Evolutionary conservation across 306 rosid species (phyloP).

Genomic region (Hippophae gyantsensis): DNA sequence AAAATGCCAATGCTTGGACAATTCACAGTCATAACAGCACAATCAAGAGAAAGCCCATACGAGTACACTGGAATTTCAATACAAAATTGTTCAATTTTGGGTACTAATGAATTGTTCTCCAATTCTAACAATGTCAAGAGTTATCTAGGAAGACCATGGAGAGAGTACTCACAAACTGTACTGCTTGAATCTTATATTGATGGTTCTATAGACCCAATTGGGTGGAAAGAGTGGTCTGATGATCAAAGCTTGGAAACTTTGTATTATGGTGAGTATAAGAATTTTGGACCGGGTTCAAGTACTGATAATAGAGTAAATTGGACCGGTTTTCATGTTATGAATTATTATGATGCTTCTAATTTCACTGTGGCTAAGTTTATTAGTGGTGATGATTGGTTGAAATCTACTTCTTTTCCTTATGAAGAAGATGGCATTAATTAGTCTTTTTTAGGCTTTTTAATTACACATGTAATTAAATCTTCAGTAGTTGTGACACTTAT

Average conservation of each 20-base stretch:
- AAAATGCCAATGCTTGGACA: conserved; percentile 52
- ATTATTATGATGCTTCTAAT: conserved; percentile 42
- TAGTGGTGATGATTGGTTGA: conserved; percentile 56
- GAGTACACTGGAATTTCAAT: conserved; percentile 72
- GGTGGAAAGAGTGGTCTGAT: conserved; percentile 55
- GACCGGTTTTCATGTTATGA: conserved; percentile 57
- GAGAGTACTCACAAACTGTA: conserved; percentile 46
- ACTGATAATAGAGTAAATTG: conserved; percentile 40
- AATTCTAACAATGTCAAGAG: conserved; percentile 32
- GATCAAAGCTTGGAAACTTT: conserved; percentile 35
- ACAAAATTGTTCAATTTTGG: conserved; percentile 56
- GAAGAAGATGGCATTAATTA: conserved; percentile 39
- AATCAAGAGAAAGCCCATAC: conserved; percentile 45
- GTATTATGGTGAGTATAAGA: conserved; percentile 64
- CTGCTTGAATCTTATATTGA: conserved; percentile 47
- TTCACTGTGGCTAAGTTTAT: conserved; percentile 55
- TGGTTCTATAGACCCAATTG: conserved; percentile 45
- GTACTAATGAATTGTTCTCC: conserved; percentile 32
- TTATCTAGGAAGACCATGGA: conserved; percentile 78
- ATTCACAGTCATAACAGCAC: conserved; percentile 60
- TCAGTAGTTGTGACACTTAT: not conserved
- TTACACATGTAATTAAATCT: not conserved
- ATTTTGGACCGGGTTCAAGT: conserved; percentile 62
- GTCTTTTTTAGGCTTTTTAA: not conserved
- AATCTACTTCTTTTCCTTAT: conserved; percentile 67